Base-by-base conservation (phyloP, 371 early-diverging fungal genomes). In the Haplosporangium sp. region DNA sequence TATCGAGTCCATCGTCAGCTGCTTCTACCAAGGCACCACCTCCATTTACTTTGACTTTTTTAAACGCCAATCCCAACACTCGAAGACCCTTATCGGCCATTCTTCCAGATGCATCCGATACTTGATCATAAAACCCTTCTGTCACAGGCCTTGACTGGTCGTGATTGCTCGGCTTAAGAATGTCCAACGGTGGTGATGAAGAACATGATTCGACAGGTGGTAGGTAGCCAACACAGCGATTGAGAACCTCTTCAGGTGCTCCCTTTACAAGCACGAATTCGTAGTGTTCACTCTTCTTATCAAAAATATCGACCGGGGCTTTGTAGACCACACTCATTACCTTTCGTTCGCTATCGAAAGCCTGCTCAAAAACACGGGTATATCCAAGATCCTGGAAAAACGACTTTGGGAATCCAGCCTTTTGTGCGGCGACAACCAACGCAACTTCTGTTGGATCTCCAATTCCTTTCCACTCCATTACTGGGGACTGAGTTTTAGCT, bases 21-120 rank as follows among this genome's bases (percentile, higher is more conserved):
- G 71, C 77, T 40, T 63, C 44, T 42, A 86, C 38, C 47, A 86
- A 62, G 60, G 82, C 65, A 69, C 74, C 78, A 72, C 76, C 72
- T 1, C 65, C 74, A 50, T 84, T 84, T 35, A 85, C 34, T 61
- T 75, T 82, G 38, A 84, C 72, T 61, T 83, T 75, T 71, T 88
- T 88, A 56, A 79, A 86, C 9, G 94, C 94, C 61, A 95, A 78
- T 2, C 91, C 94, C 35, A 95, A 83, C 44, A 95, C 94, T 45
- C 95, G 89, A 53, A 95, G 84, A 48, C 98, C 97, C 44, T 88
- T 85, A 2, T 89, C 86, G 0, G 97, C 97, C 97, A 97, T 96
- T 20, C 85, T 70, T 3, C 88, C 89, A 50, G 89, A 90, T 53
- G 92, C 85, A 38, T 92, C 91, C 1, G 94, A 90, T 15, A 96